A percentile compares a stretch with the other conserved stretches of the same genome.
Evolutionary conservation across 352 stramenopile genomes (phyloP).

Genomic region (Globisporangium radiosum): DNA sequence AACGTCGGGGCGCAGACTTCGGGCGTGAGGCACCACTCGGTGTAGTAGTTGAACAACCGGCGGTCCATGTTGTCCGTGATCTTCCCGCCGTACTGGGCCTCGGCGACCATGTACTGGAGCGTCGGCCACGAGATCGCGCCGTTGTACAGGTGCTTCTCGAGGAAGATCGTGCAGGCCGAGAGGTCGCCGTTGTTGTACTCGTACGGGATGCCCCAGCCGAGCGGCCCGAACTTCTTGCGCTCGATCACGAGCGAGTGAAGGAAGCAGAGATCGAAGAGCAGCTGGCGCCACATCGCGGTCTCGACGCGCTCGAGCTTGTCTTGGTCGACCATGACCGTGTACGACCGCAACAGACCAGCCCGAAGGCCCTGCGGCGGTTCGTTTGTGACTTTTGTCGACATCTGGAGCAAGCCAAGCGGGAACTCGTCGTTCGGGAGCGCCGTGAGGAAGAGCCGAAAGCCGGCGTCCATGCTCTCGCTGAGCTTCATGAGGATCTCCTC

Average conservation of each 20-base stretch:
- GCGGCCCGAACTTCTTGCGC: conserved; percentile 96
- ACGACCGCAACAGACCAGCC: conserved; percentile 93
- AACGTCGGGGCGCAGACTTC: conserved; percentile 83
- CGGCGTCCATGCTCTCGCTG: conserved; percentile 92
- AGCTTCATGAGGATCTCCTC: conserved; percentile 96
- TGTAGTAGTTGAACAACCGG: conserved; percentile 96
- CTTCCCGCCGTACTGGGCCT: conserved; percentile 98
- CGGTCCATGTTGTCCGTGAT: conserved; percentile 99
- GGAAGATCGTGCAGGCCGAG: conserved; percentile 96
- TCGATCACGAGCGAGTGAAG: conserved; percentile 98
- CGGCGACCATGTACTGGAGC: conserved; percentile 98
- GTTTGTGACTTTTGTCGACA: conserved; percentile 99
- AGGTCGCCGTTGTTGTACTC: conserved; percentile 99
- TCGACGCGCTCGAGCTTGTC: conserved; percentile 97
- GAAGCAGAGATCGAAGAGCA: conserved; percentile 97
- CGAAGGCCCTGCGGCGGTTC: conserved; percentile 94
- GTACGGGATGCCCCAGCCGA: conserved; percentile 98
- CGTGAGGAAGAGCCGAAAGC: conserved; percentile 97
- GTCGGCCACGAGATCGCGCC: conserved; percentile 97
- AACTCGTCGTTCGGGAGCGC: conserved; percentile 95
- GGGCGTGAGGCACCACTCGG: conserved; percentile 93
- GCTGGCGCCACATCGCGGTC: conserved; percentile 93
- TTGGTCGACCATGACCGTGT: conserved; percentile 99
- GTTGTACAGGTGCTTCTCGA: conserved; percentile 99
- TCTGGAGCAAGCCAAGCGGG: conserved; percentile 96